Evolutionary conservation across 495 filamentous ascomycete genomes (phyloP).

Genomic region (Annulohypoxylon moriforme): DNA sequence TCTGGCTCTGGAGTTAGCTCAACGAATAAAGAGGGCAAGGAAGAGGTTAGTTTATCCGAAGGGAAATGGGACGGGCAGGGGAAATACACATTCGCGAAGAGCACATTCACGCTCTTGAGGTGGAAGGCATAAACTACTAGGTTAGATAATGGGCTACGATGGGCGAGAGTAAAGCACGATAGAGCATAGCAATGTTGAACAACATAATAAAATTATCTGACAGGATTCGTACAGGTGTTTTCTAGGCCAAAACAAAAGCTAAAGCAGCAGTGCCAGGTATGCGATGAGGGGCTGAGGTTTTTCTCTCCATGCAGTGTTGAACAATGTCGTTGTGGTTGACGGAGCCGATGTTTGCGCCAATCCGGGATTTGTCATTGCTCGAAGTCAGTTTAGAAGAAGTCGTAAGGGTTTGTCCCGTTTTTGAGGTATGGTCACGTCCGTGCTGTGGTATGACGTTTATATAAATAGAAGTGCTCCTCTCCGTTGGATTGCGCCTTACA

Average conservation of each 20-base stretch:
- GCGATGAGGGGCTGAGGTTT: background rate
- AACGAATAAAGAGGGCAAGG: slow-evolving; percentile 69
- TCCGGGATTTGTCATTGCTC: background rate
- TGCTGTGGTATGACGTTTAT: slow-evolving; percentile 18
- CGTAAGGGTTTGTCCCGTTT: background rate
- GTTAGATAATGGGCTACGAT: slow-evolving; percentile 3
- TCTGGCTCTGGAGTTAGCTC: slow-evolving; percentile 64
- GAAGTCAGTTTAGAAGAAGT: background rate
- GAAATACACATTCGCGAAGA: slow-evolving; percentile 70
- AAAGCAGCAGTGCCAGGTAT: background rate
- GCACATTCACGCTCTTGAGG: slow-evolving; percentile 72
- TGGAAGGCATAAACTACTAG: slow-evolving; percentile 64
- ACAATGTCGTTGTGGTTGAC: background rate
- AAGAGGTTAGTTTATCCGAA: slow-evolving; percentile 70
- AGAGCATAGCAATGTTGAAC: background rate
- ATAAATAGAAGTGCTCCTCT: slow-evolving; percentile 22
- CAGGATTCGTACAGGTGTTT: slow-evolving; percentile 5
- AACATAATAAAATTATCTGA: slow-evolving; percentile 38
- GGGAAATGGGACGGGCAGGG: slow-evolving; percentile 69
- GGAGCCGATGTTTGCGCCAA: background rate
- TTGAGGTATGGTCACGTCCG: background rate
- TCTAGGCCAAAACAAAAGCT: slow-evolving; percentile 1
- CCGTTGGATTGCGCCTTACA: slow-evolving; percentile 17
- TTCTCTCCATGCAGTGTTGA: background rate
- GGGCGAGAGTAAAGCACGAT: slow-evolving; percentile 13